These are phyloP conservation scores for Cavenderia fasciculata DNA, from an alignment of 78 protist genomes.

Conservation along the genomic window DNA sequence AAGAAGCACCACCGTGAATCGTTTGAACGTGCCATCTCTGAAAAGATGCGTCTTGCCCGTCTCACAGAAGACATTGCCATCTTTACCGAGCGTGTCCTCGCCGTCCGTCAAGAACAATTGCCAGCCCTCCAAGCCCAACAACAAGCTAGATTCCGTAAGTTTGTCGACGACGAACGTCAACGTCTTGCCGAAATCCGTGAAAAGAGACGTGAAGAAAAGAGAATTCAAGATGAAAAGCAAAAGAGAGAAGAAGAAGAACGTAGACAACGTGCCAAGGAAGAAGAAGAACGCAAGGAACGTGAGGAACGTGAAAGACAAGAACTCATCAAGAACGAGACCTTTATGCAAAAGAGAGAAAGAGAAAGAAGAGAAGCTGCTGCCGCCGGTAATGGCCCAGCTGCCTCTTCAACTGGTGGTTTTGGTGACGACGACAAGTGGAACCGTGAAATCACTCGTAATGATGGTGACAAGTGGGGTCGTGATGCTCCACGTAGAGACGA, in stretches of 20 bases:
- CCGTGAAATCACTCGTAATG: not conserved
- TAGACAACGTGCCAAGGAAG: not conserved
- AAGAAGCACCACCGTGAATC: slow-evolving; percentile 2
- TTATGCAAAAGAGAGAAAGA: not conserved
- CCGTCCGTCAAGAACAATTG: slow-evolving; percentile 26
- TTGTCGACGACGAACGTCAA: slow-evolving; percentile 13
- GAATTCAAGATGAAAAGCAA: slow-evolving; percentile 24
- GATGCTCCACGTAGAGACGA: not conserved
- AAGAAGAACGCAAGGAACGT: not conserved
- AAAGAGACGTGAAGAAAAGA: slow-evolving; percentile 29
- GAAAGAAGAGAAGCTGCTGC: slow-evolving; percentile 3
- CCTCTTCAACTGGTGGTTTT: not conserved
- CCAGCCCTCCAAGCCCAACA: slow-evolving; percentile 51
- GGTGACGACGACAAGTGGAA: not conserved
- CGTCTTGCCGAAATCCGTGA: not conserved
- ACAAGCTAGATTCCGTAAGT: slow-evolving; percentile 33
- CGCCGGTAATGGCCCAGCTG: not conserved
- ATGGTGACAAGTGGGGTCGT: not conserved
- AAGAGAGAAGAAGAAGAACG: slow-evolving; percentile 32
- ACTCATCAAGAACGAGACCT: not conserved
- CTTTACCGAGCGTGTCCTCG: slow-evolving; percentile 1
- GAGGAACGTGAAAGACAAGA: slow-evolving; percentile 4
- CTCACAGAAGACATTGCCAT: slow-evolving; percentile 4
- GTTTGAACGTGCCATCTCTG: slow-evolving; percentile 7
- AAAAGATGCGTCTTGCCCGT: slow-evolving; percentile 45